Evolutionary conservation across 1,284 basidiomycete genomes (phyloP).

Genomic region (Rhodotorula sp.): DNA sequence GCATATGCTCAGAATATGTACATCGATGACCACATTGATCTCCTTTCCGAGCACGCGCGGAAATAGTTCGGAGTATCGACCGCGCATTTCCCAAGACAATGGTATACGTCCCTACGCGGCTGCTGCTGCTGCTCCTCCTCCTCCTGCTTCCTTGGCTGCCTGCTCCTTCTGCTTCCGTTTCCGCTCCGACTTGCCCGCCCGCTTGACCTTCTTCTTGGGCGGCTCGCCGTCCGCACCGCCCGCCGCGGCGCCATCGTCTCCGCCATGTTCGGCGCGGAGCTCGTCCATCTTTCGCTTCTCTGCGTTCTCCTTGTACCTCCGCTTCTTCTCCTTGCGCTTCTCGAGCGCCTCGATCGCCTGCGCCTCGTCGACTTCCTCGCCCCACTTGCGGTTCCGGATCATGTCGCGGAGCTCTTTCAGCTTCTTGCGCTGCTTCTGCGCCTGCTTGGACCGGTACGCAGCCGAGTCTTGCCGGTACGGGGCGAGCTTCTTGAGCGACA

Average conservation of each 20-base stretch:
- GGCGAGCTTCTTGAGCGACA: constrained; percentile 84
- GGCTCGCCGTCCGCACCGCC: constrained; percentile 14
- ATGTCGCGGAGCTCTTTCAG: constrained; percentile 71
- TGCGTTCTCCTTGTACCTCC: constrained; percentile 25
- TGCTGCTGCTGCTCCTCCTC: background rate
- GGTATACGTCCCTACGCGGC: background rate
- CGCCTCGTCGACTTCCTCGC: constrained; percentile 50
- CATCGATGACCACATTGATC: too few relatives aligned
- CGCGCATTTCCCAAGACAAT: background rate
- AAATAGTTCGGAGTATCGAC: too few relatives aligned
- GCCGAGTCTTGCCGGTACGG: constrained; percentile 66
- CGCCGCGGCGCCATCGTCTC: background rate
- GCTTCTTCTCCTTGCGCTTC: constrained; percentile 30
- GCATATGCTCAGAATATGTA: too few relatives aligned
- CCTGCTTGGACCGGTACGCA: constrained; percentile 17
- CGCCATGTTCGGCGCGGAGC: constrained; percentile 14
- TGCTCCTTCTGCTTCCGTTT: constrained; percentile 35
- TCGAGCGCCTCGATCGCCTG: constrained; percentile 40
- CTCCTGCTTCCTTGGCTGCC: background rate
- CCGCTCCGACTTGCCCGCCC: constrained; percentile 54
- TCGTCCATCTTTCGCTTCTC: constrained; percentile 29
- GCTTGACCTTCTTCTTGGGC: constrained; percentile 48
- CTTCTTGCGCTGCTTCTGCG: constrained; percentile 58
- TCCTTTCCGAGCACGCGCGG: too few relatives aligned
- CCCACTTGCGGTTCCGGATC: constrained; percentile 56